A percentile compares a stretch with the other conserved stretches of the same genome.
Evolutionary conservation across 1,139 yeast genomes (phyloP).

Genomic region (Blastobotrys malaysiensis): DNA sequence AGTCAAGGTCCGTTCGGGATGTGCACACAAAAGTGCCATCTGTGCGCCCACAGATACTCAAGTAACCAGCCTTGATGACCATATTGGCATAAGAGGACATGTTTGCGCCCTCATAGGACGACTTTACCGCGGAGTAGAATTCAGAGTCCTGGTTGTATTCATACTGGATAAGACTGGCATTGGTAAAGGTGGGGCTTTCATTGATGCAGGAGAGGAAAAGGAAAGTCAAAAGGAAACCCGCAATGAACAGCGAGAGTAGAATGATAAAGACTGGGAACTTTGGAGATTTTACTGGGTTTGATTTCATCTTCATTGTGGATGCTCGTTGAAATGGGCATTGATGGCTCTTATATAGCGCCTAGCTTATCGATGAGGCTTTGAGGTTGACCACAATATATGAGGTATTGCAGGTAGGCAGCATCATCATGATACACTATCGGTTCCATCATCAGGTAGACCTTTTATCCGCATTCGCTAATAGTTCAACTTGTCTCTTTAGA

Average conservation of each 20-base stretch:
- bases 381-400: too few relatives aligned
- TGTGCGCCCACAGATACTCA: slow-evolving; percentile 43
- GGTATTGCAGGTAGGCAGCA: too few relatives aligned
- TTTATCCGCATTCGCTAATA: too few relatives aligned
- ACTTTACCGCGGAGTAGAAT: slow-evolving; percentile 36
- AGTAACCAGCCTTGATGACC: slow-evolving; percentile 45
- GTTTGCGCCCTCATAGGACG: slow-evolving; percentile 25
- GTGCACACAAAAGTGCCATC: slow-evolving; percentile 35
- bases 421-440: too few relatives aligned
- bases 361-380: too few relatives aligned
- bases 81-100: slow-evolving; percentile 30
- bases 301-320: too few relatives aligned
- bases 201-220: slow-evolving; percentile 50
- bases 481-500: too few relatives aligned
- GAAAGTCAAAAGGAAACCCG: slow-evolving; percentile 44
- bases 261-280: slow-evolving; percentile 25
- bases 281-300: slow-evolving; percentile 1
- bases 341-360: too few relatives aligned
- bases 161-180: slow-evolving; percentile 43
- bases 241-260: slow-evolving; percentile 35
- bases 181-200: slow-evolving; percentile 39
- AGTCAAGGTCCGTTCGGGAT: slow-evolving; percentile 26
- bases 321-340: too few relatives aligned
- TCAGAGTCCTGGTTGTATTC: slow-evolving; percentile 42
- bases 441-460: too few relatives aligned